These are phyloP conservation scores for Phytophthora fragariaefolia DNA, from an alignment of 352 stramenopile genomes.

Conservation along the genomic window DNA sequence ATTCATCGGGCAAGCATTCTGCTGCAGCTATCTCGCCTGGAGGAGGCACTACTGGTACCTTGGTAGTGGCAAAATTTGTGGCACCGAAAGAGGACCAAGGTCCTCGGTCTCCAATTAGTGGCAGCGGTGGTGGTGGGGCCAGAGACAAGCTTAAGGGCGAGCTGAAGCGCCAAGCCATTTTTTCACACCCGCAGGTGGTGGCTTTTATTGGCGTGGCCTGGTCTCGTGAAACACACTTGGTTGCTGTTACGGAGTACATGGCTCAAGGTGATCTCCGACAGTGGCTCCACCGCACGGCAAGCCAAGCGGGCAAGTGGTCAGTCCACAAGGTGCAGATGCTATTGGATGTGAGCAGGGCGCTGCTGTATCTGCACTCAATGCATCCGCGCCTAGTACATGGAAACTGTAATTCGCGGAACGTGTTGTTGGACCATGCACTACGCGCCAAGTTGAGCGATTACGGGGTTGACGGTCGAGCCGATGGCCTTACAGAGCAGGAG, in stretches of 20 bases:
- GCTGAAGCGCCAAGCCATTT: conserved; percentile 59
- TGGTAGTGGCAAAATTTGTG: conserved; percentile 70
- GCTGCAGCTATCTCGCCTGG: conserved; percentile 28
- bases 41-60: conserved; percentile 37
- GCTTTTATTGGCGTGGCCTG: conserved; percentile 75
- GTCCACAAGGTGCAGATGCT: conserved; percentile 68
- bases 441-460: conserved; percentile 77
- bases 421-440: conserved; percentile 61
- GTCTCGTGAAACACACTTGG: conserved; percentile 71
- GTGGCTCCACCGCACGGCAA: conserved; percentile 63
- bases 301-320: conserved; percentile 54
- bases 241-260: conserved; percentile 81
- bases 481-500: conserved; percentile 63
- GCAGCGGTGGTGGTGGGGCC: conserved; percentile 7
- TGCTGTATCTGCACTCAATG: conserved; percentile 76
- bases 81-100: conserved; percentile 37
- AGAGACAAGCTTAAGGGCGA: conserved; percentile 72
- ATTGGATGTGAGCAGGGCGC: conserved; percentile 63
- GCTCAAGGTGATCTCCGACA: conserved; percentile 67
- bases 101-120: conserved; percentile 18
- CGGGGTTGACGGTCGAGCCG: conserved; percentile 50
- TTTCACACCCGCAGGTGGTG: conserved; percentile 73
- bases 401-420: conserved; percentile 75
- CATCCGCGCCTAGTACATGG: conserved; percentile 60
- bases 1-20: conserved; percentile 22